Percentiles rank a stretch among this genome's conserved stretches.
These are phyloP conservation scores for Cocos nucifera DNA, from an alignment of 176 grass and related monocot species.

Conservation along the genomic window DNA sequence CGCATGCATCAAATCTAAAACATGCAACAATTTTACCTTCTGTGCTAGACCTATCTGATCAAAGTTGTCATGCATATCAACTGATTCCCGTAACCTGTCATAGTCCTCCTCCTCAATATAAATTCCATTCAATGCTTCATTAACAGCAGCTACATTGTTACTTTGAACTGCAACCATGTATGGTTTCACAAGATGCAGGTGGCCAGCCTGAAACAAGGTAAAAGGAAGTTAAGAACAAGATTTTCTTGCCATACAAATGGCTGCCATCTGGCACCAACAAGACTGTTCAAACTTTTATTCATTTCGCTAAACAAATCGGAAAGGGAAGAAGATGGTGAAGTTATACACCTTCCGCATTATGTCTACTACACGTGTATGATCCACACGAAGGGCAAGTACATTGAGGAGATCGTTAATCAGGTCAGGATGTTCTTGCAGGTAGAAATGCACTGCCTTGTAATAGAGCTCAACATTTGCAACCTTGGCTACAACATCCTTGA, in stretches of 20 bases:
- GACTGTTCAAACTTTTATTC: no score
- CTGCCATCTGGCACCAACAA: no score
- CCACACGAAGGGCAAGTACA: constrained; percentile 81
- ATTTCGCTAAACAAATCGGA: no score
- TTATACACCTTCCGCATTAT: background rate
- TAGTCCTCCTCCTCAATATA: constrained; percentile 1
- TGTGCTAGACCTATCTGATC: constrained; percentile 1
- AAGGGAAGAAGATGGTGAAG: background rate
- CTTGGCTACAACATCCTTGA: constrained; percentile 43
- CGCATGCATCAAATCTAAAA: background rate
- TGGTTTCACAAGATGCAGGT: background rate
- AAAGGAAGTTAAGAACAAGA: background rate
- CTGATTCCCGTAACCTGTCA: background rate
- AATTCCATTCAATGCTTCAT: background rate
- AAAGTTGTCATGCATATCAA: constrained; percentile 1
- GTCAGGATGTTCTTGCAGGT: constrained; percentile 93
- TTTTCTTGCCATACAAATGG: background rate
- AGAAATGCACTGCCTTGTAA: constrained; percentile 98
- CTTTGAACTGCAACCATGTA: constrained; percentile 1
- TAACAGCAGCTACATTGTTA: constrained; percentile 1
- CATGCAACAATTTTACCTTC: background rate
- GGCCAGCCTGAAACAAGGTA: background rate
- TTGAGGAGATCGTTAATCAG: constrained; percentile 93
- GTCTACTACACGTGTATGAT: constrained; percentile 76
- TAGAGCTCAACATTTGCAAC: constrained; percentile 95